phyloP scores from a whole-genome alignment of 73 alveolate genomes.

The Paraurostyla sp. region DNA sequence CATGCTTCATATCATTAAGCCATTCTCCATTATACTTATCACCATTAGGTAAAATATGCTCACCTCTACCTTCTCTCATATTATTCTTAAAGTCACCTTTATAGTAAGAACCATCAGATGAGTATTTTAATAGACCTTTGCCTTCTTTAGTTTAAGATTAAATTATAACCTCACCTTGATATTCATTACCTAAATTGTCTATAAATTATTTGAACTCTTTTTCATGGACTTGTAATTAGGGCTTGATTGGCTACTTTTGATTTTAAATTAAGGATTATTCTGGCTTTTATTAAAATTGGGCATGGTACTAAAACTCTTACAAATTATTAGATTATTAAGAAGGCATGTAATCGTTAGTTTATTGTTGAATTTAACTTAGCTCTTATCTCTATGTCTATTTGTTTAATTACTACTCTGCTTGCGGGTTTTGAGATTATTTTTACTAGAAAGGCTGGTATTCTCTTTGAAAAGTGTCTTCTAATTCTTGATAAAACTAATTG shows the following conservation, averaged over 20 bases:
- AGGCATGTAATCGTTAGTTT: too few species aligned
- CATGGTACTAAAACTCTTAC: too few species aligned
- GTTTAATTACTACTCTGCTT: too few species aligned
- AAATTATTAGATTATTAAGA: background rate
- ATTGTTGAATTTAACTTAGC: too few species aligned
- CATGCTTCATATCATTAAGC: conserved; percentile 48
- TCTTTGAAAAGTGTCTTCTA: too few species aligned
- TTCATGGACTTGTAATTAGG: background rate
- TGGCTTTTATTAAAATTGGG: background rate
- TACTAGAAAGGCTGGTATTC: too few species aligned
- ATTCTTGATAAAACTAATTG: too few species aligned
- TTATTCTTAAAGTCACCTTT: conserved; percentile 35
- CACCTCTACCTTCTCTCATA: conserved; percentile 40
- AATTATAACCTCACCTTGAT: conserved; percentile 1
- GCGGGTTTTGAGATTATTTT: too few species aligned
- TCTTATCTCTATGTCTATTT: too few species aligned
- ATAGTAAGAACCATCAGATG: background rate
- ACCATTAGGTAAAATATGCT: conserved; percentile 14
- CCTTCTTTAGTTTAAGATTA: conserved; percentile 17
- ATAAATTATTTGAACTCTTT: background rate
- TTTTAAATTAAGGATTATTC: too few species aligned
- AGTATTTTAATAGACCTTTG: background rate
- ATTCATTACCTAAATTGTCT: conserved; percentile 17
- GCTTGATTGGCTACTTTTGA: background rate
- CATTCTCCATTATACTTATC: conserved; percentile 53